phyloP scores from a whole-genome alignment of 306 rosid genomes.

The Pterocarpus macrocarpus region DNA sequence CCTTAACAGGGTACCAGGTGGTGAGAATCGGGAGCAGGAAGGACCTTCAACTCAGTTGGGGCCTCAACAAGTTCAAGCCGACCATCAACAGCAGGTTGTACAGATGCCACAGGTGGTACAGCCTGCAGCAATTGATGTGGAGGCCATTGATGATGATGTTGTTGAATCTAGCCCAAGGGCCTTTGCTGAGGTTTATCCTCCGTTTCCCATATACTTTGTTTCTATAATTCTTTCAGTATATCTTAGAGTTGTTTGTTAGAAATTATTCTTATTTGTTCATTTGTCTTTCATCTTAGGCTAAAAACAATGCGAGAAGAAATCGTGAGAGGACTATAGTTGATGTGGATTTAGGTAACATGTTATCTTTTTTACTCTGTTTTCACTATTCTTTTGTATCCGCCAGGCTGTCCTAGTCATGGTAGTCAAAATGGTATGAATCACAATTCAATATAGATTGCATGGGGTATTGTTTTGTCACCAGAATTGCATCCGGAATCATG shows the following conservation, averaged over 20 bases:
- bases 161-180: slow-evolving; percentile 82
- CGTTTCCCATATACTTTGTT: not conserved
- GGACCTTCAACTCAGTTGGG: slow-evolving; percentile 48
- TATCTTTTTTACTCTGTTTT: slow-evolving; percentile 5
- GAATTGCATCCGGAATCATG: too few relatives aligned
- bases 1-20: slow-evolving; percentile 44
- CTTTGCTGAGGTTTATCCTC: slow-evolving; percentile 74
- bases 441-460: not conserved
- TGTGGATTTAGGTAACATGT: slow-evolving; percentile 77
- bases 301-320: slow-evolving; percentile 81
- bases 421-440: too few relatives aligned
- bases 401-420: not conserved
- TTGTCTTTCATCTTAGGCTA: slow-evolving; percentile 64
- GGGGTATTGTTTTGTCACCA: too few relatives aligned
- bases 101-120: slow-evolving; percentile 20
- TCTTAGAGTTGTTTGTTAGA: slow-evolving; percentile 1
- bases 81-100: slow-evolving; percentile 39
- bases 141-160: slow-evolving; percentile 91
- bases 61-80: slow-evolving; percentile 44
- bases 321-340: slow-evolving; percentile 70
- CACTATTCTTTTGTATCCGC: not conserved
- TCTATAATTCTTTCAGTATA: slow-evolving; percentile 19
- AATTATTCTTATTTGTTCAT: slow-evolving; percentile 23
- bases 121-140: slow-evolving; percentile 74
- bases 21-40: slow-evolving; percentile 55